A percentile compares a stretch with the other conserved stretches of the same genome.
Evolutionary conservation across 129 eudicot species (phyloP).

Genomic region (Flaveria robusta): DNA sequence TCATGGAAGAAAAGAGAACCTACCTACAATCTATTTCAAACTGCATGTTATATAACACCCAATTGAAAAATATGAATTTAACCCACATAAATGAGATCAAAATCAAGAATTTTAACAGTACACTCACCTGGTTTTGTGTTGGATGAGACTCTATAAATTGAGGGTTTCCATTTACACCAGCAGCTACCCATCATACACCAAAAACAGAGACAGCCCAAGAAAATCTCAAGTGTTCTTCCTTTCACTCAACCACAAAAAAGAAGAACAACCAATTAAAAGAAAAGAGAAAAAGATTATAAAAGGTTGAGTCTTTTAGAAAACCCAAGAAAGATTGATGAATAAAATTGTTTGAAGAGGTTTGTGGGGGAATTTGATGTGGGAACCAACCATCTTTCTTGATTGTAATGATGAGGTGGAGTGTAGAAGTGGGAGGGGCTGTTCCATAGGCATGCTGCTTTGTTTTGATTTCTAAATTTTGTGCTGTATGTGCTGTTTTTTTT

Average conservation of each 20-base stretch:
- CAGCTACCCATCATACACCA: constrained; percentile 62
- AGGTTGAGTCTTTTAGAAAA: constrained; percentile 37
- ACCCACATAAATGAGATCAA: background rate
- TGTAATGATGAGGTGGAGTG: constrained; percentile 46
- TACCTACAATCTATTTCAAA: background rate
- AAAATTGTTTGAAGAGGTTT: constrained; percentile 21
- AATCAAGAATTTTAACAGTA: background rate
- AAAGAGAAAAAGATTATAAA: constrained; percentile 19
- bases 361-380: constrained; percentile 26
- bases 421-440: constrained; percentile 36
- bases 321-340: constrained; percentile 21
- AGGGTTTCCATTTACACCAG: constrained; percentile 68
- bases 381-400: constrained; percentile 40
- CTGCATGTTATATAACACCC: constrained; percentile 12
- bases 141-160: constrained; percentile 60
- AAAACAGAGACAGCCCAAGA: constrained; percentile 24
- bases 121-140: constrained; percentile 64
- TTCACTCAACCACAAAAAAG: constrained; percentile 20
- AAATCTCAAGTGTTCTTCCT: constrained; percentile 4
- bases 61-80: constrained; percentile 6
- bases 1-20: background rate
- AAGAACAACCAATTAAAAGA: constrained; percentile 27
- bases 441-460: constrained; percentile 34
- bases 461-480: constrained; percentile 29
- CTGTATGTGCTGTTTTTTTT: constrained; percentile 43